These are phyloP conservation scores for Diaporthe eres DNA, from an alignment of 2,329 filamentous ascomycete genomes.

Conservation along the genomic window DNA sequence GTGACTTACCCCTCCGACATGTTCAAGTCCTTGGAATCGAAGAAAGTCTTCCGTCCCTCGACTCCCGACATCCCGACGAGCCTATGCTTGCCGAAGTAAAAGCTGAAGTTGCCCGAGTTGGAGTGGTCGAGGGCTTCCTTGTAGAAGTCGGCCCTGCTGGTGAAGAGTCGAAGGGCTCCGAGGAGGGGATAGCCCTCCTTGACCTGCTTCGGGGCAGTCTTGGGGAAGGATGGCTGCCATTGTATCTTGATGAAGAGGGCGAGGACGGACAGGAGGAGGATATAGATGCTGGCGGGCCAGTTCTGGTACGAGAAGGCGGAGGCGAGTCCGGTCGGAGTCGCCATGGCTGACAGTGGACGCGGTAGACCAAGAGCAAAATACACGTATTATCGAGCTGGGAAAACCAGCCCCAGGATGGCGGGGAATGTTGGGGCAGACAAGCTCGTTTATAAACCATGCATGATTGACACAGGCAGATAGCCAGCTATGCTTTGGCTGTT, in stretches of 20 bases:
- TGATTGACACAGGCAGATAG: not conserved
- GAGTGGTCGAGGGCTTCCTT: constrained; percentile 49
- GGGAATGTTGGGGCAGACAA: not conserved
- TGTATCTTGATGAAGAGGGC: constrained; percentile 44
- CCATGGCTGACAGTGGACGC: constrained; percentile 11
- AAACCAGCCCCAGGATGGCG: no score
- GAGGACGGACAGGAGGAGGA: constrained; percentile 43
- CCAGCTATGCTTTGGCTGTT: not conserved
- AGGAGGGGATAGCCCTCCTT: constrained; percentile 44
- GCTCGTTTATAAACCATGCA: not conserved
- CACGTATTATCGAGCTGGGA: not conserved
- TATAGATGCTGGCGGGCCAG: constrained; percentile 45
- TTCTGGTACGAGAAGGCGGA: constrained; percentile 21
- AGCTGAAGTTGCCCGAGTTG: constrained; percentile 62
- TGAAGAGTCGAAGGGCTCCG: constrained; percentile 60
- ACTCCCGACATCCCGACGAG: constrained; percentile 60
- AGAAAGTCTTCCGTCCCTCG: constrained; percentile 60
- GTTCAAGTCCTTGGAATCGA: constrained; percentile 59
- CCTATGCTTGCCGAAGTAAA: constrained; percentile 61
- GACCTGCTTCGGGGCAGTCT: constrained; percentile 47
- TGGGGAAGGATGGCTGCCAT: constrained; percentile 46
- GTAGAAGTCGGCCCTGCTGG: constrained; percentile 58
- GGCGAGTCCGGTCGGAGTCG: not conserved
- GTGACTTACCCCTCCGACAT: constrained; percentile 59
- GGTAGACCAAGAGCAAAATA: not conserved